Evolutionary conservation across 129 eudicot species (phyloP), one percentile per base, ranked within the genome.

Genomic region (Smallanthus sonchifolius): DNA sequence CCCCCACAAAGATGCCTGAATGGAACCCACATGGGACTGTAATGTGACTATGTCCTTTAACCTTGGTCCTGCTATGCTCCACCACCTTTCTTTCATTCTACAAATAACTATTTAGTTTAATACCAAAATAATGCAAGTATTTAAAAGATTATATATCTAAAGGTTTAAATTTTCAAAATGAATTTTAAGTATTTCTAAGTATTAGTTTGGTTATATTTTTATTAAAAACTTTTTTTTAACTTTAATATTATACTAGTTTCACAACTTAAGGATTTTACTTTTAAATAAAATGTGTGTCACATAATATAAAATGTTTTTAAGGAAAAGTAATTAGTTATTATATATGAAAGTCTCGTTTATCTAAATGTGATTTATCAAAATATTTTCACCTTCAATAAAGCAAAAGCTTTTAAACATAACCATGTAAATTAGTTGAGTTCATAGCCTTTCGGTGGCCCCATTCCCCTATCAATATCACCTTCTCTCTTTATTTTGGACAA

Each of bases 391-490:
- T 61, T 69, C 4, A n/a, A 64, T 69, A 77, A 77, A 77, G 72
- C 35, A 63, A 78, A 70, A 78, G 70, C 10, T 49, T 14, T 7
- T 64, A 70, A 78, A 70, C 71, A 62, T 37, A 59, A 70, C 65
- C 44, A 35, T 67, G 80, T 67, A 76, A n/a, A 67, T 67, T 65
- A 51, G 28, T 70, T 78, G 64, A 68, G 65, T 28, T 54, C 62
- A 28, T 85, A 88, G 90, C 84, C 92, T 89, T 87, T 85, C 90
- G 87, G 90, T 89, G 90, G 85, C 76, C 65, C 65, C 80, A 82
- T 75, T 75, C 54, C 70, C 77, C 74, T 20, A 75, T 65, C 79
- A 74, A 87, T 76, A 70, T 83, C 81, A 70, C 75, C 16, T 60
- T 66, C 51, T 70, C 39, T 70, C 15, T 38, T 14, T 74, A 54